Percentiles rank a stretch among this genome's conserved stretches.
These are phyloP conservation scores for Acanthamoeba lugdunensis DNA, from an alignment of 208 protist species.

Conservation along the genomic window DNA sequence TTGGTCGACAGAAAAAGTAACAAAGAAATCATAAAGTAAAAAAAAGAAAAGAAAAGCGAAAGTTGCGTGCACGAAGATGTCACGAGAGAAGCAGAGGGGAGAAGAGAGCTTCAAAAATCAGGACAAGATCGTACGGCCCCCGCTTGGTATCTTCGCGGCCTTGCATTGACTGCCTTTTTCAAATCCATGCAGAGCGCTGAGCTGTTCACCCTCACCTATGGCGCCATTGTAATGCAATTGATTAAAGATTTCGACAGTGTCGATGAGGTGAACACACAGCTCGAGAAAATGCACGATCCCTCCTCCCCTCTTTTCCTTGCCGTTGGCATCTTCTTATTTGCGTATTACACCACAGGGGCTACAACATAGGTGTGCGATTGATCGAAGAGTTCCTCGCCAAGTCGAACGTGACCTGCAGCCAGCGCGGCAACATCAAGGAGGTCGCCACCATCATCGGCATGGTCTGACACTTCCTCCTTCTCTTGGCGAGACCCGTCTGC, in stretches of 20 bases:
- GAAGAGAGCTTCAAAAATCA: constrained; percentile 65
- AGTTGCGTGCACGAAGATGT: not conserved
- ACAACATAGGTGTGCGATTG: constrained; percentile 95
- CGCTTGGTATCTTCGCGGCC: not conserved
- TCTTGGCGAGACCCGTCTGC: not conserved
- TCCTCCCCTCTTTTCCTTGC: not conserved
- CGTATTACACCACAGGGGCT: constrained; percentile 87
- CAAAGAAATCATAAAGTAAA: not conserved
- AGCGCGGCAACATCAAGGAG: constrained; percentile 93
- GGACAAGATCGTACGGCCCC: constrained; percentile 46
- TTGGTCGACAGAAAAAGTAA: not conserved
- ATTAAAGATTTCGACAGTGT: constrained; percentile 95
- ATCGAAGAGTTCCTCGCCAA: constrained; percentile 96
- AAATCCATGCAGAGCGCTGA: constrained; percentile 91
- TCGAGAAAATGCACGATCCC: constrained; percentile 92
- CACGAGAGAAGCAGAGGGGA: constrained; percentile 52
- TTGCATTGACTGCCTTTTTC: not conserved
- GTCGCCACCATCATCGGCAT: constrained; percentile 94
- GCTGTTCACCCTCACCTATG: constrained; percentile 97
- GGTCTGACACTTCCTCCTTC: constrained; percentile 80
- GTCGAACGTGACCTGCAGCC: constrained; percentile 81
- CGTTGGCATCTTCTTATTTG: not conserved
- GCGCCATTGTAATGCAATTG: constrained; percentile 95
- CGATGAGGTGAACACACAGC: constrained; percentile 94
- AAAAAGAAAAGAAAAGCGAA: not conserved